A percentile compares a stretch with the other conserved stretches of the same genome.
Conservation (phyloP, 441 rosid genomes). For the Rhodomyrtus psidioides region DNA sequence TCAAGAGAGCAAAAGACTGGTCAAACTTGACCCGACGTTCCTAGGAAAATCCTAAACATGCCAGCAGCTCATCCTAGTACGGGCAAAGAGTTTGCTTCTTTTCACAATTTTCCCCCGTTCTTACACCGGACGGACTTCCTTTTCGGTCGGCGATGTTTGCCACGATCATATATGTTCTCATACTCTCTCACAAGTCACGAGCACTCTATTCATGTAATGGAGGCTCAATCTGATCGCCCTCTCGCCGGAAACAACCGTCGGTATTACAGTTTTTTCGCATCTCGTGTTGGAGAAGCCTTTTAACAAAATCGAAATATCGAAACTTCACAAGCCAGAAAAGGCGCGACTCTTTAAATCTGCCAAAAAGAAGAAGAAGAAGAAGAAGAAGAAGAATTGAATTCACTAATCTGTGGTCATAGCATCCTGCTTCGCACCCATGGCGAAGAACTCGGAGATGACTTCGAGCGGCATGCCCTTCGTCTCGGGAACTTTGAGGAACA, state of each 20-base stretch:
- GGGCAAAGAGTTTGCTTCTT: neutral
- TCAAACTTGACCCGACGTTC: neutral
- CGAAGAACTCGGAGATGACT: conserved; percentile 26
- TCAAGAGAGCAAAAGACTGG: neutral
- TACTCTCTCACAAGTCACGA: neutral
- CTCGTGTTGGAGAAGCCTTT: neutral
- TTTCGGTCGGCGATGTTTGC: neutral
- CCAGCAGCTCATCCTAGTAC: neutral
- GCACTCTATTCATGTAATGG: neutral
- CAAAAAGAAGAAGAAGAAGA: neutral
- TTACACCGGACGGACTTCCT: neutral
- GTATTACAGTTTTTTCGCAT: neutral
- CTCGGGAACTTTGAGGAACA: conserved; percentile 21
- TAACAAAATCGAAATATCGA: neutral
- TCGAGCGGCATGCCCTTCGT: conserved; percentile 29
- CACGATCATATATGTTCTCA: neutral
- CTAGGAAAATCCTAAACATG: neutral
- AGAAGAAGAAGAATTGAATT: neutral
- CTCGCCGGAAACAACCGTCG: neutral
- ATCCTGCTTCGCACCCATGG: conserved; percentile 6
- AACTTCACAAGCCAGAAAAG: neutral
- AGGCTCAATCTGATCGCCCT: neutral
- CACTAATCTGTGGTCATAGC: neutral
- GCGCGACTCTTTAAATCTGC: neutral
- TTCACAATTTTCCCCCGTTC: neutral